Evolutionary conservation across 345 rosid species (phyloP), one percentile per base, ranked within the genome.

Genomic region (Pistacia integerrima): DNA sequence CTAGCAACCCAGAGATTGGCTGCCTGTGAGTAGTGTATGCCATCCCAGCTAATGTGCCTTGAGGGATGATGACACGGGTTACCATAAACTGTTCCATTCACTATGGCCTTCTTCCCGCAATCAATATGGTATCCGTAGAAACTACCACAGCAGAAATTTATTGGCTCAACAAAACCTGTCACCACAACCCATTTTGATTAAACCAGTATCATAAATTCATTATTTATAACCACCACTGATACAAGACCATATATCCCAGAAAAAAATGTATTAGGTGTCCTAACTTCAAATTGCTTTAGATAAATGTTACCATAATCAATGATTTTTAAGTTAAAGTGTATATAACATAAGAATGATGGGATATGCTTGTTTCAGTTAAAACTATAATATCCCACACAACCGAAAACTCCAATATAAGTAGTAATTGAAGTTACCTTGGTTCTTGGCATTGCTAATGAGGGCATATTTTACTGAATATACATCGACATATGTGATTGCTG

Each of bases 1-100:
- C 71, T 78, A 13, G 88, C 88, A 13, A 92, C 73, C 82, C 87
- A 83, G 69, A 67, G 60, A 67, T 91, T 91, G 5, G 92, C 90
- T 3, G 94, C 91, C 76, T 90, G 76, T 0, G 91, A 64, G 80
- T 88, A 92, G 81, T 90, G 97, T 72, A 89, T 85, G 3, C 93
- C 97, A 82, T 94, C 97, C 96, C 97, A 94, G 77, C 92, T 94
- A 28, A 92, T 77, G 79, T 84, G 89, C 70, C 11, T 81, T 17
- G 80, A 82, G 30, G 91, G 96, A 73, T 85, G 74, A 64, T 78
- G 33, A 74, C 97, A 94, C 0, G 94, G 88, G 69, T 84, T 76
- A 13, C 92, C 92, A 73, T 87, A 91, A 57, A 82, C 87, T 62
- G 92, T 88, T 51, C 97, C 95, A 69, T 90, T 89, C 44, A 85